Evolutionary conservation across 495 filamentous ascomycete genomes (phyloP).

Genomic region (Penicillium verhagenii): DNA sequence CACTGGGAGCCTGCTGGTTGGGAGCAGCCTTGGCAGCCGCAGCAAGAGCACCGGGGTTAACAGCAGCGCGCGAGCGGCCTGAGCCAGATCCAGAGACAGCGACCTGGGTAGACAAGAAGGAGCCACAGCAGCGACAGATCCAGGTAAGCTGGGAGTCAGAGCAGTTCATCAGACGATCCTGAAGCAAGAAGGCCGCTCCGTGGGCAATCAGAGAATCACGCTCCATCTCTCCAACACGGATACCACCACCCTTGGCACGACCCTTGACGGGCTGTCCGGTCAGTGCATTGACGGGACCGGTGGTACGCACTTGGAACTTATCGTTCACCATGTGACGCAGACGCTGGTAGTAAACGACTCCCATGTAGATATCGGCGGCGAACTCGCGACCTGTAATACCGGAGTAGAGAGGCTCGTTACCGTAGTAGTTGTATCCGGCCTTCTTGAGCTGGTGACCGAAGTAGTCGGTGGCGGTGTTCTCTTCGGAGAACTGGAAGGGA

Average conservation of each 20-base stretch:
- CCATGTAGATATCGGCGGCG: conserved; percentile 92
- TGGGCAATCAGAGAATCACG: conserved; percentile 92
- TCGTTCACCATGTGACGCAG: conserved; percentile 99
- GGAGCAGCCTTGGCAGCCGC: conserved; percentile 36
- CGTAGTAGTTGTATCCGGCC: conserved; percentile 96
- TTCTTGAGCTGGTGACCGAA: conserved; percentile 93
- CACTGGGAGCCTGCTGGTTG: conserved; percentile 24
- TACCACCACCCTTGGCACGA: conserved; percentile 91
- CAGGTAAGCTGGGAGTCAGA: conserved; percentile 84
- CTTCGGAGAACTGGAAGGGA: conserved; percentile 90
- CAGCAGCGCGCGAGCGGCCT: conserved; percentile 22
- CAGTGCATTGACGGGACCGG: conserved; percentile 80
- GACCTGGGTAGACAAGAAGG: conserved; percentile 81
- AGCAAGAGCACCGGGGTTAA: conserved; percentile 31
- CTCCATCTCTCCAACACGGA: conserved; percentile 99
- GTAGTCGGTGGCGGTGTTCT: conserved; percentile 88
- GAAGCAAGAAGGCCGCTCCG: conserved; percentile 89
- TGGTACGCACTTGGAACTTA: conserved; percentile 97
- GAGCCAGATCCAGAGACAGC: conserved; percentile 48
- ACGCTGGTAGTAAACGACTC: conserved; percentile 96
- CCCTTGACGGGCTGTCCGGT: conserved; percentile 98
- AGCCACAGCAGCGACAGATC: conserved; percentile 85
- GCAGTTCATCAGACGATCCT: conserved; percentile 95
- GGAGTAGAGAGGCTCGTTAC: conserved; percentile 96
- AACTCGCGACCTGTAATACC: conserved; percentile 95